These are phyloP conservation scores for Neurospora sp. DNA, from an alignment of 495 filamentous ascomycete species.

Conservation along the genomic window DNA sequence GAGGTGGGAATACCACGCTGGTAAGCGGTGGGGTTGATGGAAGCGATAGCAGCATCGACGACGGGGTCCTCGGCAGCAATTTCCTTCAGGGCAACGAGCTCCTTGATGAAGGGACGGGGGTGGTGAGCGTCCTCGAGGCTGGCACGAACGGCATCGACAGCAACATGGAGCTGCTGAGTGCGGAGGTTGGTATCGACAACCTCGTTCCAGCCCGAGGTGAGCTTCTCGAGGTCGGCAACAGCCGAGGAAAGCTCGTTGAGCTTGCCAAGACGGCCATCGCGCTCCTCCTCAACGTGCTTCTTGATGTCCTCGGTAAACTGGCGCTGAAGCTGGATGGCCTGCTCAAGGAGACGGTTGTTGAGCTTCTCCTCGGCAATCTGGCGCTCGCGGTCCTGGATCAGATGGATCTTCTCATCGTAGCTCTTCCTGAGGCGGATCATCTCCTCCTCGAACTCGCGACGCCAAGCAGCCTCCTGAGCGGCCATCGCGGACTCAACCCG, in stretches of 20 bases:
- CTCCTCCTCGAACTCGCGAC: slow-evolving; percentile 82
- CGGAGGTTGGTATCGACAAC: slow-evolving; percentile 82
- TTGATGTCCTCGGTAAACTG: slow-evolving; percentile 70
- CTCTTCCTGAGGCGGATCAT: slow-evolving; percentile 60
- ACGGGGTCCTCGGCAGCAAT: slow-evolving; percentile 73
- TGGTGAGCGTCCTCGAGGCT: slow-evolving; percentile 62
- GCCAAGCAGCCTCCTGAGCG: slow-evolving; percentile 67
- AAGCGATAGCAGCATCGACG: slow-evolving; percentile 81
- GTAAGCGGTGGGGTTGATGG: slow-evolving; percentile 89
- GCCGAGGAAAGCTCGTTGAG: slow-evolving; percentile 67
- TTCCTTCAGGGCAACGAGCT: slow-evolving; percentile 90
- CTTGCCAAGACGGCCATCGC: slow-evolving; percentile 75
- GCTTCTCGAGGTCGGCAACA: slow-evolving; percentile 70
- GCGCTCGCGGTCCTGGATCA: slow-evolving; percentile 62
- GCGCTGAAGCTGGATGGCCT: slow-evolving; percentile 77
- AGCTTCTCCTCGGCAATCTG: slow-evolving; percentile 69
- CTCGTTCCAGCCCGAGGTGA: slow-evolving; percentile 74
- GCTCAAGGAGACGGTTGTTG: slow-evolving; percentile 79
- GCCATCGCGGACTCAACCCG: slow-evolving; percentile 66
- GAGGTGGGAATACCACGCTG: slow-evolving; percentile 80
- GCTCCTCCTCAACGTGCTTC: slow-evolving; percentile 78
- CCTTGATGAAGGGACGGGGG: slow-evolving; percentile 76
- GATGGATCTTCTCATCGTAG: slow-evolving; percentile 70
- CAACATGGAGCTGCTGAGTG: slow-evolving; percentile 91
- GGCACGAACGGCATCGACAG: slow-evolving; percentile 83